Evolutionary conservation across 345 rosid genomes (phyloP).

Genomic region (Hypericum perforatum): DNA sequence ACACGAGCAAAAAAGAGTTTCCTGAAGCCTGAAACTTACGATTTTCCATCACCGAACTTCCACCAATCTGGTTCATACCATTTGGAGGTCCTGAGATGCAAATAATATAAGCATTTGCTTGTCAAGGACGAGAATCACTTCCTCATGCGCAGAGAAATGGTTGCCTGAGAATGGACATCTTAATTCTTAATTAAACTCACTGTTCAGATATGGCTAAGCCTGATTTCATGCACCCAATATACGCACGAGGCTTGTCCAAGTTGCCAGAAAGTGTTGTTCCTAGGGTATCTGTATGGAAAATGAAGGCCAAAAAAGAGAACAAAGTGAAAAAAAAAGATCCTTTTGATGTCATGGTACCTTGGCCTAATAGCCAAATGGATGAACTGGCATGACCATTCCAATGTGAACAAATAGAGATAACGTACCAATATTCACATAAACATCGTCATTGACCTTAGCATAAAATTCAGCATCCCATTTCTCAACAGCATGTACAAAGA

Average conservation of each 20-base stretch:
- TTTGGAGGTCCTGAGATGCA: slow-evolving; percentile 42
- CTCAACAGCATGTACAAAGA: slow-evolving; percentile 38
- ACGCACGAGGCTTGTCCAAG: slow-evolving; percentile 50
- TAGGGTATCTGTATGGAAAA: slow-evolving; percentile 41
- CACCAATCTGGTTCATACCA: slow-evolving; percentile 93
- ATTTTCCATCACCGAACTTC: slow-evolving; percentile 81
- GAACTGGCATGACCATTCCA: too few species aligned
- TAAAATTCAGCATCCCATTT: slow-evolving; percentile 72
- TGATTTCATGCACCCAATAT: slow-evolving; percentile 87
- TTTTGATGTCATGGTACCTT: too few species aligned
- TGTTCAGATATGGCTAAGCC: slow-evolving; percentile 66
- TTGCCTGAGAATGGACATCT: slow-evolving; percentile 3
- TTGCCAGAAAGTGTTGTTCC: slow-evolving; percentile 65
- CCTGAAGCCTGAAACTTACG: slow-evolving; percentile 31
- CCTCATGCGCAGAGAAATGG: neutral
- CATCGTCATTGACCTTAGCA: slow-evolving; percentile 69
- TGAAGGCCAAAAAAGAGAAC: neutral
- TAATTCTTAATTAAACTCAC: slow-evolving; percentile 34
- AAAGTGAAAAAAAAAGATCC: too few species aligned
- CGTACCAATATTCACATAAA: slow-evolving; percentile 71
- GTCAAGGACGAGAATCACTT: neutral
- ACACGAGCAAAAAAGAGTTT: neutral
- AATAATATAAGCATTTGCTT: neutral
- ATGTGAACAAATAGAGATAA: neutral
- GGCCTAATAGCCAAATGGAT: too few species aligned